These are phyloP conservation scores for Aspergillus nanangensis DNA, from an alignment of 495 filamentous ascomycete genomes.

Conservation along the genomic window DNA sequence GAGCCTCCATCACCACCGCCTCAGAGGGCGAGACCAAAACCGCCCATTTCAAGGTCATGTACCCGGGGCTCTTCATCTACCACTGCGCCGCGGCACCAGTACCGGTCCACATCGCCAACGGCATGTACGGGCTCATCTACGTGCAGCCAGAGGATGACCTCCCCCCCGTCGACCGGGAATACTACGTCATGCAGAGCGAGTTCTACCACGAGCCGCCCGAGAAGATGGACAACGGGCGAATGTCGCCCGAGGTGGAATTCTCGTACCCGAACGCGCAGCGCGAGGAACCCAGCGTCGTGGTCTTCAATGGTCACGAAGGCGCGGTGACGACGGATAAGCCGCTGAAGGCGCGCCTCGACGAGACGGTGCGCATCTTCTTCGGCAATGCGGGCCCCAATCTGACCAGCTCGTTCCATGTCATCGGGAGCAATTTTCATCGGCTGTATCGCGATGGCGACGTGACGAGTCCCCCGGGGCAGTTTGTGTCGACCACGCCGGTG, in stretches of 20 bases:
- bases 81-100: slow-evolving; percentile 20
- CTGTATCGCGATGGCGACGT: slow-evolving; percentile 15
- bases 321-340: slow-evolving; percentile 12
- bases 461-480: slow-evolving; percentile 12
- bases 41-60: slow-evolving; percentile 9
- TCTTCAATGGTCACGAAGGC: slow-evolving; percentile 14
- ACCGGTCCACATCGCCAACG: slow-evolving; percentile 18
- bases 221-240: slow-evolving; percentile 10
- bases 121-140: slow-evolving; percentile 19
- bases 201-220: slow-evolving; percentile 22
- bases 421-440: slow-evolving; percentile 12
- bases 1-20: slow-evolving; percentile 13
- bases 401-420: slow-evolving; percentile 20
- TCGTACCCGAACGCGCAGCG: slow-evolving; percentile 16
- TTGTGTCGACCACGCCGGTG: slow-evolving; percentile 9
- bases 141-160: slow-evolving; percentile 14
- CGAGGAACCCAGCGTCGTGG: slow-evolving; percentile 15
- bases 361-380: slow-evolving; percentile 15
- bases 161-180: slow-evolving; percentile 15
- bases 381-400: slow-evolving; percentile 16
- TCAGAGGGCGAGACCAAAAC: slow-evolving; percentile 16
- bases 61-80: slow-evolving; percentile 13
- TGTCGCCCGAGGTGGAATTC: slow-evolving; percentile 9
- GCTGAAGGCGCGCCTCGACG: slow-evolving; percentile 9
- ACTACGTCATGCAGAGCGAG: slow-evolving; percentile 23